Base-by-base conservation (phyloP, 73 alveolate species). In the Diophrys sp. region DNA sequence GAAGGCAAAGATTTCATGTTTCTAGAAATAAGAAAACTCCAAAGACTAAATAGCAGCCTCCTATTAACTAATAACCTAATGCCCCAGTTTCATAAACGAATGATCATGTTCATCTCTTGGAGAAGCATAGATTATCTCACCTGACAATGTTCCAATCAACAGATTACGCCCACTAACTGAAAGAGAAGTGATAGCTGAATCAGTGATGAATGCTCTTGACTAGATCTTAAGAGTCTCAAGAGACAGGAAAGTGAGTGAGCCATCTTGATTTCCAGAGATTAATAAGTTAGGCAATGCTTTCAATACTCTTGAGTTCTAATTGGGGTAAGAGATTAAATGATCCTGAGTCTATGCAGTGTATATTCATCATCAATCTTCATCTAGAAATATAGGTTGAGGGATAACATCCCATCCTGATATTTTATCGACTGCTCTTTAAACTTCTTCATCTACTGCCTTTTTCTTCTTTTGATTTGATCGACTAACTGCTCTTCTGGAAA, bases 281-380 rank as follows among this genome's bases (percentile, higher is more conserved):
- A 1, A 27, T 26, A 23, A 79, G n/a, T 31, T 33, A 70, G 23
- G 70, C 54, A 30, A 78, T 33, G 14, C 67, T 67, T 29, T 33
- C 56, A 24, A 73, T 78, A 26, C 78, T 33, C 53, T 78, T 14
- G 30, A 73, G 30, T 29, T 78, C 74, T 2, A 62, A 18, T 44
- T 27, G n/a, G 23, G 28, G 56, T 57, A 78, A 57, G 55, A 57
- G 67, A 78, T 62, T 33, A 78, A 78, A 82, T 90, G 91, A 72
- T 90, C 96, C 33, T 79, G 74, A 25, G 94, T 79, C 53, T 81
- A 84, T 24, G 88, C 56, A 56, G 96, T 84, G 94, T 92, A 90
- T 23, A 80, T 71, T 34, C 92, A 72, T 29, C 77, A 82, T 29
- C 90, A 84, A 33, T 87, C 79, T 56, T 85, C 94, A n/a, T n/a